phyloP scores from a whole-genome alignment of 106 monocot species.

The Allium fistulosum region DNA sequence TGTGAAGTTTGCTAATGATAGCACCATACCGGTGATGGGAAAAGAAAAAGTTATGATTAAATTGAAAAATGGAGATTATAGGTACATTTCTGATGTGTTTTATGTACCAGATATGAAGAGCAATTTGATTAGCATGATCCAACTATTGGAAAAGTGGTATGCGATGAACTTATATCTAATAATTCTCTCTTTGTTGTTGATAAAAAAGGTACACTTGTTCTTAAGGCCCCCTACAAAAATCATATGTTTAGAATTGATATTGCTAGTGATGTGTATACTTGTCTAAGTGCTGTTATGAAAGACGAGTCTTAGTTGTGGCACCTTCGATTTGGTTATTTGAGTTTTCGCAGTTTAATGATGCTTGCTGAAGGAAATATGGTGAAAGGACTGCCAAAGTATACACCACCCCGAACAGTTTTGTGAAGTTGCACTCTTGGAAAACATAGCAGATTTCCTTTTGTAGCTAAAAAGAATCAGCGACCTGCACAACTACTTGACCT shows the following conservation, averaged over 20 bases:
- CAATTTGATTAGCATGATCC: neutral
- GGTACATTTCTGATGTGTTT: neutral
- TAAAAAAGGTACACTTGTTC: slow-evolving; percentile 4
- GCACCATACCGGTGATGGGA: neutral
- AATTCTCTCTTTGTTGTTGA: neutral
- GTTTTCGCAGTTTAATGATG: no score
- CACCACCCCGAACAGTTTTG: neutral
- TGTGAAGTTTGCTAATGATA: neutral
- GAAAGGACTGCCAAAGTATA: no score
- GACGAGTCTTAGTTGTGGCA: no score
- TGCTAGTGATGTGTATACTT: neutral
- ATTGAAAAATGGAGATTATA: slow-evolving; percentile 4
- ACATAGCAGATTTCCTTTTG: no score
- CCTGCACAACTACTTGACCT: no score
- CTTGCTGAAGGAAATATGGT: no score
- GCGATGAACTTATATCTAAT: neutral
- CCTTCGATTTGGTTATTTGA: no score
- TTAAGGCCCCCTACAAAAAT: slow-evolving; percentile 3
- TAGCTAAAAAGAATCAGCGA: no score
- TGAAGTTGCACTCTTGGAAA: no score
- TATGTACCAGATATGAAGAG: slow-evolving; percentile 3
- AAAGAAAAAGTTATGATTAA: neutral
- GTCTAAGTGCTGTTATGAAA: slow-evolving; percentile 3
- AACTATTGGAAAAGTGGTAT: slow-evolving; percentile 2
- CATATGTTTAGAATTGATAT: slow-evolving; percentile 4